Evolutionary conservation across 768 basidiomycete genomes (phyloP).

Genomic region (Omphalotus guepiniiformis): DNA sequence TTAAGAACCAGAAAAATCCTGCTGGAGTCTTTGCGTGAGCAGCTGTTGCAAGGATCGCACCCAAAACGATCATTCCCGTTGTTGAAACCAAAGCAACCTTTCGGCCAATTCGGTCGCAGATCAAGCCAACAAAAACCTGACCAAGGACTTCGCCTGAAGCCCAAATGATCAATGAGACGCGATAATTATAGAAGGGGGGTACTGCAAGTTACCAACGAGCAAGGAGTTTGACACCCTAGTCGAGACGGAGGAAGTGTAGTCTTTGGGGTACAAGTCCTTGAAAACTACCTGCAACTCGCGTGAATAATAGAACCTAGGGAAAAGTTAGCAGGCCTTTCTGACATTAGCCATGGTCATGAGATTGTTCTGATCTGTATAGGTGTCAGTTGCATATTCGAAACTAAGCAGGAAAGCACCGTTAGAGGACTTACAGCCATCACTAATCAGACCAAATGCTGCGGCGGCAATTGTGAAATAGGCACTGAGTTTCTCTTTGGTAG

Average conservation of each 20-base stretch:
- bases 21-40: conserved; percentile 55
- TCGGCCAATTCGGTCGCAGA: conserved; percentile 73
- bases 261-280: conserved; percentile 56
- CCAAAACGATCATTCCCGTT: conserved; percentile 65
- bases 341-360: conserved; percentile 70
- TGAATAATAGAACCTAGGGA: conserved; percentile 4
- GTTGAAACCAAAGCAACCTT: conserved; percentile 72
- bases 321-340: conserved; percentile 10
- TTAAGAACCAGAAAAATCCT: conserved; percentile 74
- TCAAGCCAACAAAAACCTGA: conserved; percentile 56
- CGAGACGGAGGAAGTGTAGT: conserved; percentile 56
- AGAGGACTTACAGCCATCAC: conserved; percentile 49
- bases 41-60: conserved; percentile 63
- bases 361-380: conserved; percentile 57
- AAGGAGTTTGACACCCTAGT: conserved; percentile 71
- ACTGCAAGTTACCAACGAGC: conserved; percentile 49
- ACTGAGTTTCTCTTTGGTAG: conserved; percentile 44
- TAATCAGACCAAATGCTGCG: conserved; percentile 62
- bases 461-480: conserved; percentile 61
- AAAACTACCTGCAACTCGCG: conserved; percentile 51
- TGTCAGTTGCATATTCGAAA: neutral
- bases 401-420: neutral
- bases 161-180: conserved; percentile 5
- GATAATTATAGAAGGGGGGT: neutral
- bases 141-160: conserved; percentile 55